Evolutionary conservation across 2,329 filamentous ascomycete species (phyloP).

Genomic region (Grosmannia serpens): DNA sequence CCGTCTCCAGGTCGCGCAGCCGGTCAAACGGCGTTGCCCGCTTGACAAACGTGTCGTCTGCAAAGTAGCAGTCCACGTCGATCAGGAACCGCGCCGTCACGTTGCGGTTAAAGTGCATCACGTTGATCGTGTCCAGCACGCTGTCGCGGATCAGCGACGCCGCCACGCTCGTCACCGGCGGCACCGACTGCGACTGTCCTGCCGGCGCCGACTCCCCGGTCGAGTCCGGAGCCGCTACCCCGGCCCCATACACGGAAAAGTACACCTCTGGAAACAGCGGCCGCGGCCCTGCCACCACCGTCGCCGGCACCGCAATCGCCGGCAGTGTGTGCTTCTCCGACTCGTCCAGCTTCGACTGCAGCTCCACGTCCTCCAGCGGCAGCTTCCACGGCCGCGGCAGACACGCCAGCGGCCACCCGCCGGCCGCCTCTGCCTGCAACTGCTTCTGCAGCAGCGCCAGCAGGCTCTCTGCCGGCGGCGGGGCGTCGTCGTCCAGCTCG

Average conservation of each 20-base stretch:
- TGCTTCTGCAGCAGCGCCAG: constrained; percentile 79
- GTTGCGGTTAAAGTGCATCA: constrained; percentile 85
- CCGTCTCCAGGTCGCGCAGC: constrained; percentile 55
- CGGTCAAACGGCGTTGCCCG: constrained; percentile 88
- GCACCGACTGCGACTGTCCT: constrained; percentile 67
- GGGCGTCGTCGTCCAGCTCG: constrained; percentile 23
- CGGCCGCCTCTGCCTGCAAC: constrained; percentile 62
- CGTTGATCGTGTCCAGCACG: constrained; percentile 85
- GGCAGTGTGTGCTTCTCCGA: constrained; percentile 67
- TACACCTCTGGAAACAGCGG: constrained; percentile 86
- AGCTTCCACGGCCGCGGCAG: constrained; percentile 59
- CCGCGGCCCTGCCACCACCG: constrained; percentile 61
- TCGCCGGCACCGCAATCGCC: constrained; percentile 60
- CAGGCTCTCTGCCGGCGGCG: constrained; percentile 54
- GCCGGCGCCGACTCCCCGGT: no score
- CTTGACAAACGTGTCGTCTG: constrained; percentile 81
- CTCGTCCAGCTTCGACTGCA: constrained; percentile 45
- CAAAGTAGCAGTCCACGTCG: constrained; percentile 90
- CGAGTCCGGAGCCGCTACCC: no score
- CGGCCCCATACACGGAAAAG: constrained; percentile 65
- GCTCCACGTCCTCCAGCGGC: constrained; percentile 47
- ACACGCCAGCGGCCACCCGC: constrained; percentile 62
- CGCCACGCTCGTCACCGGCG: constrained; percentile 61
- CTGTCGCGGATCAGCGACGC: constrained; percentile 76
- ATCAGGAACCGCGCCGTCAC: constrained; percentile 80